phyloP scores from a whole-genome alignment of 371 early-diverging fungal genomes.

The Mortierella sp. region DNA sequence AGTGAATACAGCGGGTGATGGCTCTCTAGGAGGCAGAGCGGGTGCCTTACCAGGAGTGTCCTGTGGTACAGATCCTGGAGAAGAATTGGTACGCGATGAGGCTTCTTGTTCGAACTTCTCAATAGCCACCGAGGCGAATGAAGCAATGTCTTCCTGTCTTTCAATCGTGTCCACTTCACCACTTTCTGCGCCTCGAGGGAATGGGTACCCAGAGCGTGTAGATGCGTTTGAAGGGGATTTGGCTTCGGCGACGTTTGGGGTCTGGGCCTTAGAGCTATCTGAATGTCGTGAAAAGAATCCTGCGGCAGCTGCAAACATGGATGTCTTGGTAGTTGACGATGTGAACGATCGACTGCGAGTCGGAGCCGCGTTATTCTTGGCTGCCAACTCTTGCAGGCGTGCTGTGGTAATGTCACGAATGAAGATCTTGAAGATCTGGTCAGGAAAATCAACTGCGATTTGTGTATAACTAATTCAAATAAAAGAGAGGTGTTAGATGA shows the following conservation, averaged over 20 bases:
- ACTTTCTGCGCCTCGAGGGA: neutral
- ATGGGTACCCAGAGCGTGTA: neutral
- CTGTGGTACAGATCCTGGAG: neutral
- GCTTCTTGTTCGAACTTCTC: neutral
- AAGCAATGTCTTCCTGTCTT: neutral
- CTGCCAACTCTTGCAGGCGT: conserved; percentile 12
- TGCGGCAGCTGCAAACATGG: conserved; percentile 8
- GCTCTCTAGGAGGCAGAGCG: neutral
- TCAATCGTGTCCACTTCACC: neutral
- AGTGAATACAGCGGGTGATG: neutral
- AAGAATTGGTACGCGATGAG: neutral
- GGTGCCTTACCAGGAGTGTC: neutral
- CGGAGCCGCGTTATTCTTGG: neutral
- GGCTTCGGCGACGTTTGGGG: neutral
- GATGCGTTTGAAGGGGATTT: neutral
- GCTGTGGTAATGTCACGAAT: conserved; percentile 83
- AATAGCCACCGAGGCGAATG: neutral
- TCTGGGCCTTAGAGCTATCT: neutral
- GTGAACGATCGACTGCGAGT: conserved; percentile 26
- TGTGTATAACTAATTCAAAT: conserved; percentile 60
- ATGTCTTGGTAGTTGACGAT: conserved; percentile 20
- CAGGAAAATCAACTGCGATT: conserved; percentile 72
- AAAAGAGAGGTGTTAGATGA: neutral
- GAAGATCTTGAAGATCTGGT: conserved; percentile 83
- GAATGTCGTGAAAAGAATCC: conserved; percentile 6